Percentiles rank a stretch among this genome's conserved stretches.
phyloP scores from a whole-genome alignment of 352 stramenopile genomes.

The Hyaloperonospora arabidopsidis region DNA sequence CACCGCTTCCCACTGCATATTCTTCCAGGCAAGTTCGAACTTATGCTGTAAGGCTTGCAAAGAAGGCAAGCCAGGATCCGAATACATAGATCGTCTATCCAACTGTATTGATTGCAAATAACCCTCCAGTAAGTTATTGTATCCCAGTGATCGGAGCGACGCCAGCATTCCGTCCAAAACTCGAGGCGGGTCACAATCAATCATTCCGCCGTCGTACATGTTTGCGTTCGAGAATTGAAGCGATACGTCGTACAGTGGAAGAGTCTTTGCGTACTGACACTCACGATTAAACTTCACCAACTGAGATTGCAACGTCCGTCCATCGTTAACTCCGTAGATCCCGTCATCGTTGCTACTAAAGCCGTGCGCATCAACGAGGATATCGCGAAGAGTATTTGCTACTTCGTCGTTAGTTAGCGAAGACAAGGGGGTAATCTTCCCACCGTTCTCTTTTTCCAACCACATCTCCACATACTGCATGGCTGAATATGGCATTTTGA shows the following conservation, averaged over 20 bases:
- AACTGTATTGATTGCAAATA: slow-evolving; percentile 41
- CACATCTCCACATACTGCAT: slow-evolving; percentile 88
- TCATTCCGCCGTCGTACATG: not conserved
- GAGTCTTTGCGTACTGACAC: slow-evolving; percentile 42
- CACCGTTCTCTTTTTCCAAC: slow-evolving; percentile 54
- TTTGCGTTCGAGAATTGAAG: slow-evolving; percentile 44
- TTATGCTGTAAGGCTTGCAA: slow-evolving; percentile 40
- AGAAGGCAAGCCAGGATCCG: not conserved
- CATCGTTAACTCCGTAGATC: slow-evolving; percentile 77
- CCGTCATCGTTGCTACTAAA: slow-evolving; percentile 60
- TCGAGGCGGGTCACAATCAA: slow-evolving; percentile 5
- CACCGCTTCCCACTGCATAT: slow-evolving; percentile 60
- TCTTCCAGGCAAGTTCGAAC: slow-evolving; percentile 77
- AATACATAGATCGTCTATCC: not conserved
- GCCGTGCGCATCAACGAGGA: slow-evolving; percentile 59
- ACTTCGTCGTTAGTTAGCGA: slow-evolving; percentile 23
- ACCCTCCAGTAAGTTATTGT: slow-evolving; percentile 58
- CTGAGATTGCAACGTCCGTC: slow-evolving; percentile 55
- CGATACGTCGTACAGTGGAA: slow-evolving; percentile 68
- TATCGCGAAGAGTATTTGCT: slow-evolving; percentile 32
- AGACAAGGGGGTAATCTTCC: slow-evolving; percentile 36
- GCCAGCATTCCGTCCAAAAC: slow-evolving; percentile 49
- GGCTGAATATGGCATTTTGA: slow-evolving; percentile 83
- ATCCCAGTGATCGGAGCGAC: slow-evolving; percentile 59
- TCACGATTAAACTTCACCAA: slow-evolving; percentile 70